phyloP scores from a whole-genome alignment of 164 flowering plant species.

The Kalanchoe fedtschenkoi region DNA sequence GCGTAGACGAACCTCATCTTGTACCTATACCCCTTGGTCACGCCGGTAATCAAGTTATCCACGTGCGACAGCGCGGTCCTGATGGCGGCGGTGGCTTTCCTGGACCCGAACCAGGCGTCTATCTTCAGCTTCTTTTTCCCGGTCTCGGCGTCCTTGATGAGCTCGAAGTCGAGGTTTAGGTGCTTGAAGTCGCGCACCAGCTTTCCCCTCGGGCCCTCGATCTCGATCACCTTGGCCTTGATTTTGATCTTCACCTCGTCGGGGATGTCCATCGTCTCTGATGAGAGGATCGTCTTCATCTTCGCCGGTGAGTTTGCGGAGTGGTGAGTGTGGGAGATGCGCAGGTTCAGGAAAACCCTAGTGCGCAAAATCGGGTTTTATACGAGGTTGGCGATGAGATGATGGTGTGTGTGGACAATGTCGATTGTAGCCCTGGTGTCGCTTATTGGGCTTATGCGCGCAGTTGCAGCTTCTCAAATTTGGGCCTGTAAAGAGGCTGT shows the following conservation, averaged over 20 bases:
- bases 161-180: slow-evolving; percentile 45
- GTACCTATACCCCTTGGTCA: neutral
- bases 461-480: no score
- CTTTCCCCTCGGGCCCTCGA: slow-evolving; percentile 2
- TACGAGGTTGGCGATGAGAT: neutral
- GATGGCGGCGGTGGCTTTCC: neutral
- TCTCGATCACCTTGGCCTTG: neutral
- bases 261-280: neutral
- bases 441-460: neutral
- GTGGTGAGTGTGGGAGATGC: neutral
- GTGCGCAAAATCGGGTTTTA: neutral
- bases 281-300: slow-evolving; percentile 1
- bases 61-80: neutral
- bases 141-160: slow-evolving; percentile 31
- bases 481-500: no score
- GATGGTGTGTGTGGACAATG: no score
- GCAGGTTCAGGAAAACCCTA: no score
- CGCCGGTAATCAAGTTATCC: neutral
- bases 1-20: slow-evolving; percentile 11
- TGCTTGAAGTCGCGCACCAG: slow-evolving; percentile 40
- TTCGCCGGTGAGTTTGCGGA: neutral
- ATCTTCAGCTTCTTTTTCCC: slow-evolving; percentile 1
- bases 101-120: neutral
- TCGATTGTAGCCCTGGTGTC: no score
- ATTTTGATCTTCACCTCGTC: slow-evolving; percentile 1